Conservation (phyloP, 495 filamentous ascomycete species). For the Massariosphaeria phaeospora region DNA sequence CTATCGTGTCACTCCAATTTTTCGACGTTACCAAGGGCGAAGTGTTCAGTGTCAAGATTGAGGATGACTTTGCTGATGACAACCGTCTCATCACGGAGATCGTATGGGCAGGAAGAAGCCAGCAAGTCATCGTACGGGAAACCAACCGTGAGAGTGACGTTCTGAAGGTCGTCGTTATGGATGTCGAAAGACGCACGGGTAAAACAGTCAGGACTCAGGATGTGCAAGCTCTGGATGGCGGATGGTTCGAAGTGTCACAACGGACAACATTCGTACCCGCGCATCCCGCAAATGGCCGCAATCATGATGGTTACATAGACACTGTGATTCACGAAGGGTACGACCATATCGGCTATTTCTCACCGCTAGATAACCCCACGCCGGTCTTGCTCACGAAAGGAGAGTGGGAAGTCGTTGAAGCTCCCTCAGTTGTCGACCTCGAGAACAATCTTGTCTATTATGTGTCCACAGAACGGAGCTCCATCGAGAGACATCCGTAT, state of each 20-base stretch:
- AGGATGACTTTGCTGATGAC: slow-evolving; percentile 70
- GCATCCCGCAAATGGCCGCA: slow-evolving; percentile 68
- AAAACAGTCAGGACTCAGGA: slow-evolving; percentile 73
- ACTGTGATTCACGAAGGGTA: slow-evolving; percentile 80
- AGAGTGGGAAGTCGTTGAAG: slow-evolving; percentile 86
- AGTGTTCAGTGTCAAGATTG: slow-evolving; percentile 70
- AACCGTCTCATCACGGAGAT: slow-evolving; percentile 90
- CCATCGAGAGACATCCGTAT: slow-evolving; percentile 87
- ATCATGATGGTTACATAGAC: slow-evolving; percentile 86
- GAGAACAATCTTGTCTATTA: slow-evolving; percentile 84
- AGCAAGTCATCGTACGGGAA: slow-evolving; percentile 76
- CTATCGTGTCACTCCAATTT: slow-evolving; percentile 78
- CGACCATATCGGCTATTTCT: slow-evolving; percentile 91
- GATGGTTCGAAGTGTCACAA: slow-evolving; percentile 95
- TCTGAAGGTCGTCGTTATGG: slow-evolving; percentile 77
- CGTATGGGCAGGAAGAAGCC: slow-evolving; percentile 71
- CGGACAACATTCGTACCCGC: slow-evolving; percentile 82
- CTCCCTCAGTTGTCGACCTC: slow-evolving; percentile 84
- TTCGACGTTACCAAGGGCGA: slow-evolving; percentile 80
- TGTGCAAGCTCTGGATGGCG: slow-evolving; percentile 77
- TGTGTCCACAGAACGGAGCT: slow-evolving; percentile 76
- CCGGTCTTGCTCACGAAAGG: slow-evolving; percentile 84
- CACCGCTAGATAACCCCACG: slow-evolving; percentile 75
- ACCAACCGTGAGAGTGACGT: slow-evolving; percentile 94
- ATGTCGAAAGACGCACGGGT: slow-evolving; percentile 69